Conservation (phyloP, 768 basidiomycete species). For the Tulasnella sp. region DNA sequence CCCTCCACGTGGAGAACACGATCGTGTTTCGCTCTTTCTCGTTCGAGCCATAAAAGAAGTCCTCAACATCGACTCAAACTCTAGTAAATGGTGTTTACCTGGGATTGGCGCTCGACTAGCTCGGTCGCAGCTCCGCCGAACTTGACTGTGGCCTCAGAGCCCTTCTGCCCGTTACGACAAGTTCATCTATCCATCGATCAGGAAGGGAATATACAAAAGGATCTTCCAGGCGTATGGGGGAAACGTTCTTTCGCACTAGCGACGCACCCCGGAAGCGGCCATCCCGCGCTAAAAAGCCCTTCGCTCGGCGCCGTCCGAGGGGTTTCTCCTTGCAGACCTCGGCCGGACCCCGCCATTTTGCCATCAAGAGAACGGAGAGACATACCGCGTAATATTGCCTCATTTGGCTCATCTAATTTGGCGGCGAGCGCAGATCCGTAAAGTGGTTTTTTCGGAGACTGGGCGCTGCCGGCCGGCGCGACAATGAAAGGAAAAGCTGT, state of each 20-base stretch:
- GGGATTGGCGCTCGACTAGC: neutral
- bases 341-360: neutral
- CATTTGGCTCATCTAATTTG: neutral
- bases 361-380: neutral
- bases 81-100: neutral
- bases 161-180: neutral
- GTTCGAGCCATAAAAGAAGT: neutral
- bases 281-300: neutral
- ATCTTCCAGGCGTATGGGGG: neutral
- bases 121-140: neutral
- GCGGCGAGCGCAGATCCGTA: neutral
- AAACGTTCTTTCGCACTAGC: neutral
- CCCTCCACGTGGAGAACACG: neutral
- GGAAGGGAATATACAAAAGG: neutral
- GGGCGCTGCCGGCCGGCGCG: neutral
- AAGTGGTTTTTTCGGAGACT: neutral
- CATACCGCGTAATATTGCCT: neutral
- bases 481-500: conserved; percentile 7
- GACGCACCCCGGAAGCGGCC: neutral
- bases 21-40: neutral
- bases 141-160: neutral
- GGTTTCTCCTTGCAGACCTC: neutral
- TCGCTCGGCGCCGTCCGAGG: conserved; percentile 4
- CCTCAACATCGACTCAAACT: neutral
- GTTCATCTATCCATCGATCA: neutral